phyloP scores from a whole-genome alignment of 2,329 filamentous ascomycete species.

The Arthroderma sp. region DNA sequence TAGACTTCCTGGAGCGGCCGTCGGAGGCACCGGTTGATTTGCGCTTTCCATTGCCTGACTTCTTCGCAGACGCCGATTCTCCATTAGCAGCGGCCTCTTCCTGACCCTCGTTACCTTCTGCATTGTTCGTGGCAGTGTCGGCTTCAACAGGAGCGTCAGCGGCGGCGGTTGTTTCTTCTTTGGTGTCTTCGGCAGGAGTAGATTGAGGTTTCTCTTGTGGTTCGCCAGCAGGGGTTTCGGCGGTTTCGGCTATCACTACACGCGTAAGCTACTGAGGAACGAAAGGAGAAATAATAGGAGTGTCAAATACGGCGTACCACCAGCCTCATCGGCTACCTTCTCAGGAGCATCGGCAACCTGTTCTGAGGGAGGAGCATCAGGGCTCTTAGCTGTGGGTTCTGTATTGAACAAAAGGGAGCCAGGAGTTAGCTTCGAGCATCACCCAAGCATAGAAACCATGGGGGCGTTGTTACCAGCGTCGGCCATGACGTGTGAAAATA shows the following conservation, averaged over 20 bases:
- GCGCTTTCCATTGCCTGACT: conserved; percentile 44
- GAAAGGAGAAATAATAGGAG: background rate
- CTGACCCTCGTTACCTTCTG: conserved; percentile 10
- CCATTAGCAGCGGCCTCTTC: conserved; percentile 31
- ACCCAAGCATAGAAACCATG: background rate
- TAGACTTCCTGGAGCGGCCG: conserved; percentile 65
- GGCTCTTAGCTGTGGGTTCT: conserved; percentile 11
- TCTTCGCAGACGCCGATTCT: conserved; percentile 36
- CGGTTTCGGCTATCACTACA: background rate
- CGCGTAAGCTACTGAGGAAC: conserved; percentile 1
- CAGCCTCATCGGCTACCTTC: conserved; percentile 17
- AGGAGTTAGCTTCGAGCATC: conserved; percentile 9
- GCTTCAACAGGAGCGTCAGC: conserved; percentile 11
- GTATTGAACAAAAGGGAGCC: conserved; percentile 4
- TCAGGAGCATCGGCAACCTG: conserved; percentile 14
- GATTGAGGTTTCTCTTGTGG: conserved; percentile 17
- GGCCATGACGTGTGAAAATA: conserved; percentile 19
- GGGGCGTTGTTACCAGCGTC: conserved; percentile 24
- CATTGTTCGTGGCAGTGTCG: conserved; percentile 15
- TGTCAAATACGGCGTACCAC: conserved; percentile 15
- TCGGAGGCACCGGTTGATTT: conserved; percentile 59
- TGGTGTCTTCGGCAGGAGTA: conserved; percentile 3
- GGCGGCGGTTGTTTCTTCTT: conserved; percentile 18
- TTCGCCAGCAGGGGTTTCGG: conserved; percentile 12
- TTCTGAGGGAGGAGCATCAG: conserved; percentile 14